Conservation (phyloP, 2,329 filamentous ascomycete species). For the Fusarium equiseti region DNA sequence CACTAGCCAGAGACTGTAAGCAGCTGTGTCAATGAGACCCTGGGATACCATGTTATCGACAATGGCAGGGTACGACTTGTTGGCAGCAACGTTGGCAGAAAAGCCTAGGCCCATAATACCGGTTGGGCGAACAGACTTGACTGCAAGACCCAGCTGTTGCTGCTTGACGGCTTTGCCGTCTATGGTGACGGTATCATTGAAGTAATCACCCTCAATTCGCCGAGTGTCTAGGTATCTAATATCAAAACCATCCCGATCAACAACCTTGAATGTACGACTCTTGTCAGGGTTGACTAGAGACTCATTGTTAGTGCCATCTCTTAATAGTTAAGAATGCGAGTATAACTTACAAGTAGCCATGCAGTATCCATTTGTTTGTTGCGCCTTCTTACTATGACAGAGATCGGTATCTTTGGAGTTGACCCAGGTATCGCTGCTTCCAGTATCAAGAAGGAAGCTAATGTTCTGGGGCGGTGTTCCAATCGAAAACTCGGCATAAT, state of each 20-base stretch:
- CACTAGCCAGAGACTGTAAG: conserved; percentile 76
- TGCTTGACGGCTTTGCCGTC: conserved; percentile 60
- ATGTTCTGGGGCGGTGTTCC: conserved; percentile 69
- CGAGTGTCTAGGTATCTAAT: conserved; percentile 72
- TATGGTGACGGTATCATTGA: conserved; percentile 67
- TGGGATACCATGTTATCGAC: conserved; percentile 73
- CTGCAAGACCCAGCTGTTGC: conserved; percentile 69
- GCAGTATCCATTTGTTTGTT: conserved; percentile 52
- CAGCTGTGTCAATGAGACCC: conserved; percentile 70
- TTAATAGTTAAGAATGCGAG: not conserved
- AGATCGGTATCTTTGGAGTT: conserved; percentile 68
- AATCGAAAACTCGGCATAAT: conserved; percentile 68
- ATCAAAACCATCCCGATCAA: conserved; percentile 61
- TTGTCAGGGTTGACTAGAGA: conserved; percentile 54
- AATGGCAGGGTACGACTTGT: conserved; percentile 66
- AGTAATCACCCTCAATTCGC: conserved; percentile 67
- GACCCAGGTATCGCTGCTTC: conserved; percentile 73
- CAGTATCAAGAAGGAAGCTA: conserved; percentile 70
- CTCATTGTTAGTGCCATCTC: not conserved
- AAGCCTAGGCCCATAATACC: conserved; percentile 72
- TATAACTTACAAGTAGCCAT: conserved; percentile 54
- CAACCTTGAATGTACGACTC: conserved; percentile 62
- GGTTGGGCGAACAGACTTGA: conserved; percentile 60
- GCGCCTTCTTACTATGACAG: conserved; percentile 61
- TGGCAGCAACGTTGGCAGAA: conserved; percentile 61